Evolutionary conservation across 2,329 filamentous ascomycete genomes (phyloP).

Genomic region (Shiraia sp.): DNA sequence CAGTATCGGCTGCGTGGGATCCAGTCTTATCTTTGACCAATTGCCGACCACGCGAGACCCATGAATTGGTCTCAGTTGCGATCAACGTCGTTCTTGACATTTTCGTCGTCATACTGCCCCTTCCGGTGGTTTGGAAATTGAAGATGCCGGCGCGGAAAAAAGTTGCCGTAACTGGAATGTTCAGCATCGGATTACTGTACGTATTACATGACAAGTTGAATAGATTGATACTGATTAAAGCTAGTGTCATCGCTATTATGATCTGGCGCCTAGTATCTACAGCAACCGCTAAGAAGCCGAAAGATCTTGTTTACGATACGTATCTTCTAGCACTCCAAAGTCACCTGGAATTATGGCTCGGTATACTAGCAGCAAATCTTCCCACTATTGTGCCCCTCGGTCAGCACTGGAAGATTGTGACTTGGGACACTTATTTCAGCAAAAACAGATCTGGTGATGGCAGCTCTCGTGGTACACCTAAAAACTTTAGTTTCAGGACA

Average conservation of each 20-base stretch:
- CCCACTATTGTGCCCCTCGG: constrained; percentile 8
- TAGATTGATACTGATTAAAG: not conserved
- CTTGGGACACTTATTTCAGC: not conserved
- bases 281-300: not conserved
- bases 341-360: constrained; percentile 10
- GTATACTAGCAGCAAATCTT: constrained; percentile 7
- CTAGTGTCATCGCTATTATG: constrained; percentile 5
- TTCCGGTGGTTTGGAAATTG: constrained; percentile 9
- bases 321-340: constrained; percentile 3
- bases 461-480: not conserved
- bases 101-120: constrained; percentile 3
- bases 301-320: constrained; percentile 3
- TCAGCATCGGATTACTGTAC: constrained; percentile 9
- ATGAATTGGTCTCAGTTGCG: not conserved
- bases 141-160: constrained; percentile 8
- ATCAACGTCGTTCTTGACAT: constrained; percentile 6
- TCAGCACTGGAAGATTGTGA: not conserved
- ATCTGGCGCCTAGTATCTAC: constrained; percentile 2
- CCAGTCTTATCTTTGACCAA: not conserved
- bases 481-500: not conserved
- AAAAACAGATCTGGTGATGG: not conserved
- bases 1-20: not conserved
- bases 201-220: not conserved
- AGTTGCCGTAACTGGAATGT: constrained; percentile 3
- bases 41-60: not conserved